These are phyloP conservation scores for Paraphoma chrysanthemicola DNA, from an alignment of 2,329 filamentous ascomycete species.

Conservation along the genomic window DNA sequence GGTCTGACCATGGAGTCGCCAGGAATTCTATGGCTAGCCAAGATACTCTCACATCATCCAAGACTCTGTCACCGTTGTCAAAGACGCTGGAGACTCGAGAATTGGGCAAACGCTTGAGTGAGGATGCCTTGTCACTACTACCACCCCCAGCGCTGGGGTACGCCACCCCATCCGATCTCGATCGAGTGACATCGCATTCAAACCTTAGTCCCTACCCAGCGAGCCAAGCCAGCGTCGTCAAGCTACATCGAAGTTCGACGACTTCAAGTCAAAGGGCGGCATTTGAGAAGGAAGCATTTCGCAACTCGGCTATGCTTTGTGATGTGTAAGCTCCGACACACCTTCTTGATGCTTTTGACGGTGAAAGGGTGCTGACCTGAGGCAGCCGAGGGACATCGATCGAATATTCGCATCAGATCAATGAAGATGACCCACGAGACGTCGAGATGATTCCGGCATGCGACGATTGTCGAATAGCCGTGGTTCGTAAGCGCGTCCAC, in stretches of 20 bases:
- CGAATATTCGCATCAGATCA: constrained; percentile 50
- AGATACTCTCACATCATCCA: constrained; percentile 17
- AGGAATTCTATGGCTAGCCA: constrained; percentile 15
- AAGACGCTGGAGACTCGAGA: constrained; percentile 25
- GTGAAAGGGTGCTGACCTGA: constrained; percentile 1
- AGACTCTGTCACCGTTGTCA: constrained; percentile 14
- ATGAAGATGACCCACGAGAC: constrained; percentile 44
- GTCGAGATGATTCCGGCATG: constrained; percentile 51
- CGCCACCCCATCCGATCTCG: constrained; percentile 11
- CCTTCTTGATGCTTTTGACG: background rate
- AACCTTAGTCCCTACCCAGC: constrained; percentile 29
- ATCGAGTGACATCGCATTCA: constrained; percentile 16
- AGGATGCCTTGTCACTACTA: constrained; percentile 22
- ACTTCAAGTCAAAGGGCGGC: constrained; percentile 40
- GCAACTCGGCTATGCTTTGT: constrained; percentile 54
- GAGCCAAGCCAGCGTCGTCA: constrained; percentile 25
- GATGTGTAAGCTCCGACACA: constrained; percentile 44
- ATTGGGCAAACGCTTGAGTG: constrained; percentile 13
- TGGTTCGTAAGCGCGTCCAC: constrained; percentile 53
- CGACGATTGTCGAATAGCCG: constrained; percentile 49
- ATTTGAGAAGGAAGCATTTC: constrained; percentile 53
- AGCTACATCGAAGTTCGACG: constrained; percentile 39
- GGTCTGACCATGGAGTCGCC: constrained; percentile 14
- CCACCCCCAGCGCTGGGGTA: constrained; percentile 33
- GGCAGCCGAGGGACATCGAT: constrained; percentile 47